Percentiles rank a stretch among this genome's conserved stretches.
Conservation (phyloP, 2,329 filamentous ascomycete genomes). For the Cercospora sesami region DNA sequence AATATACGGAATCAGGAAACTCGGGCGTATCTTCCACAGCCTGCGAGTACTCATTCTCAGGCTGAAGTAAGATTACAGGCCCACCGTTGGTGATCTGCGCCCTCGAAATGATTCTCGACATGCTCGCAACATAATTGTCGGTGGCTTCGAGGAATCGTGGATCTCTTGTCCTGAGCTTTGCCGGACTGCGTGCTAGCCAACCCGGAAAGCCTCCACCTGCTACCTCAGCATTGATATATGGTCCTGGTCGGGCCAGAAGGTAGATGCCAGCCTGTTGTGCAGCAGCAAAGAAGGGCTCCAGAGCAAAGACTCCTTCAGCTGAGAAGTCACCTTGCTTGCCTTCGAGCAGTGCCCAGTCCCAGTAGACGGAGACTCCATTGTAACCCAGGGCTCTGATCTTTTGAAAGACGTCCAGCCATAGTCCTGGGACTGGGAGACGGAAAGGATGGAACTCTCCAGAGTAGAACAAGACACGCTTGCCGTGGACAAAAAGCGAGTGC, state of each 20-base stretch:
- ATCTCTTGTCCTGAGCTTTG: conserved; percentile 62
- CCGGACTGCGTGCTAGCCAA: conserved; percentile 71
- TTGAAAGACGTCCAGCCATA: conserved; percentile 74
- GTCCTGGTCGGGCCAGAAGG: conserved; percentile 58
- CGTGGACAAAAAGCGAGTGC: conserved; percentile 67
- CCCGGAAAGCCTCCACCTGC: conserved; percentile 78
- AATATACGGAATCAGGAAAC: conserved; percentile 68
- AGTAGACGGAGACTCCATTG: conserved; percentile 76
- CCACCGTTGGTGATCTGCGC: conserved; percentile 82
- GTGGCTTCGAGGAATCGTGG: conserved; percentile 65
- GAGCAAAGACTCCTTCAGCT: conserved; percentile 69
- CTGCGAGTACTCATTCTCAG: conserved; percentile 76
- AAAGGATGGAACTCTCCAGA: conserved; percentile 74
- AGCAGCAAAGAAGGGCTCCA: conserved; percentile 74
- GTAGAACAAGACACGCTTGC: conserved; percentile 70
- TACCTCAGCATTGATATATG: conserved; percentile 72
- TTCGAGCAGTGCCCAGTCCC: conserved; percentile 76
- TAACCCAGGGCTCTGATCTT: conserved; percentile 81
- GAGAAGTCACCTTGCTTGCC: conserved; percentile 69
- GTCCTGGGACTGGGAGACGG: conserved; percentile 59
- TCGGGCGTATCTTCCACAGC: conserved; percentile 49
- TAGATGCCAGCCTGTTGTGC: conserved; percentile 73
- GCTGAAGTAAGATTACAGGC: conserved; percentile 74
- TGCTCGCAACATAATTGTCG: conserved; percentile 63
- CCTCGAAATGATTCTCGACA: conserved; percentile 67